Conservation (phyloP, 176 grass and related monocot genomes). For the Dendrocalamus sinicus region DNA sequence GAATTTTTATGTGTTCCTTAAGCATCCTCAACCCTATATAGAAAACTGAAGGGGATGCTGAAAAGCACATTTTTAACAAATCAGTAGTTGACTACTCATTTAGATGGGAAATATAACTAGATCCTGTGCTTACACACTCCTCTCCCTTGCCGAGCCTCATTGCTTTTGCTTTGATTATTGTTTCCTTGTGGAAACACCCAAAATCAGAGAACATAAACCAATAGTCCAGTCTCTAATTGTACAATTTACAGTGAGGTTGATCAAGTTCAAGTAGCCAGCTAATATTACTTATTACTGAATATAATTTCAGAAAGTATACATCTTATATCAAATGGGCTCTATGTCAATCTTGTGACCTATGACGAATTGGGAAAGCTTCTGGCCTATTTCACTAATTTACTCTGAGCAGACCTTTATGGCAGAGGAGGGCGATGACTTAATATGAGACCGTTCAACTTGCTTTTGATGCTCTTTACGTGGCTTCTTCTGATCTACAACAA, state of each 20-base stretch:
- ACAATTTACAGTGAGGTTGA: not conserved
- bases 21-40: not conserved
- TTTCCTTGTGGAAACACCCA: not conserved
- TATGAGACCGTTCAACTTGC: conserved; percentile 46
- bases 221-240: not conserved
- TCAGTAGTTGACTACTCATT: not conserved
- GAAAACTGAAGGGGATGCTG: not conserved
- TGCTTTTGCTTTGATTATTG: not conserved
- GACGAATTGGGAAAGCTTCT: conserved; percentile 19
- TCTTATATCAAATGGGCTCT: not conserved
- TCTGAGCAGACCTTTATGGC: conserved; percentile 46
- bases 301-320: not conserved
- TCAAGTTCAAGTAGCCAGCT: not conserved
- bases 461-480: conserved; percentile 45
- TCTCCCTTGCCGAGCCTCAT: not conserved
- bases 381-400: not conserved
- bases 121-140: not conserved
- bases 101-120: not conserved
- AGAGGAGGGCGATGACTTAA: conserved; percentile 47
- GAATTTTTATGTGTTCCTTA: not conserved
- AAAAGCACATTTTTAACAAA: not conserved
- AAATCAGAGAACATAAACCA: not conserved
- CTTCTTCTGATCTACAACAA: conserved; percentile 58
- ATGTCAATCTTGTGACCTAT: not conserved
- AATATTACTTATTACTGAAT: not conserved